phyloP scores from a whole-genome alignment of 768 basidiomycete genomes.

The Suillus tomentosus region DNA sequence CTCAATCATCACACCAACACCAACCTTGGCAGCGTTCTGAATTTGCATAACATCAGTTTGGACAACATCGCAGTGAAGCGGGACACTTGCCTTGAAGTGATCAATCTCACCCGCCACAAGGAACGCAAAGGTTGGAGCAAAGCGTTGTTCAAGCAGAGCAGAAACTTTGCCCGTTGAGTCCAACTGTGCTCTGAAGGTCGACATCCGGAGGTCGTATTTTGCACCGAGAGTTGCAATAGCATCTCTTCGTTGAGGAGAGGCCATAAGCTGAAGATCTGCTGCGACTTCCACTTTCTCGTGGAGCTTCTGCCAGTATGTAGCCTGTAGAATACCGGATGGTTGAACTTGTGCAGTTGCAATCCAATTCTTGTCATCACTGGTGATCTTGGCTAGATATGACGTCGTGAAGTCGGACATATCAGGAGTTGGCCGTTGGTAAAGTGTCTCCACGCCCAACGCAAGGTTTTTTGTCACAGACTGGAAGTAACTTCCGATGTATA shows the following conservation, averaged over 20 bases:
- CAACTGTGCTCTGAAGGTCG: slow-evolving; percentile 92
- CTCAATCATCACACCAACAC: slow-evolving; percentile 98
- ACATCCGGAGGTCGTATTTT: slow-evolving; percentile 93
- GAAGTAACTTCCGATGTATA: slow-evolving; percentile 89
- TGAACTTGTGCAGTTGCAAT: slow-evolving; percentile 93
- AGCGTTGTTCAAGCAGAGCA: slow-evolving; percentile 92
- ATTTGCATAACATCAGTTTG: slow-evolving; percentile 9
- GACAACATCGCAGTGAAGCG: slow-evolving; percentile 3
- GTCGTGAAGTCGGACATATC: slow-evolving; percentile 68
- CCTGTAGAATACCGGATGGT: slow-evolving; percentile 78
- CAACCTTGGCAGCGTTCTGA: slow-evolving; percentile 91
- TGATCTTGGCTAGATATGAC: slow-evolving; percentile 83
- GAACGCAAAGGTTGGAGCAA: slow-evolving; percentile 94
- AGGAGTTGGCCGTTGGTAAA: slow-evolving; percentile 79
- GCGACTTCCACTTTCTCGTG: slow-evolving; percentile 97
- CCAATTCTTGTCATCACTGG: slow-evolving; percentile 73
- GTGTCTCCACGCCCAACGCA: slow-evolving; percentile 82
- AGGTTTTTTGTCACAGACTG: slow-evolving; percentile 91
- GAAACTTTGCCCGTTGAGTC: slow-evolving; percentile 96
- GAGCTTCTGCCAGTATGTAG: slow-evolving; percentile 96
- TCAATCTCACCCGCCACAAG: slow-evolving; percentile 96
- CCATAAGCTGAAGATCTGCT: slow-evolving; percentile 85
- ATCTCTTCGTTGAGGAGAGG: slow-evolving; percentile 78
- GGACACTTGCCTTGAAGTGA: slow-evolving; percentile 83
- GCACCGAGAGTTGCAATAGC: slow-evolving; percentile 93